phyloP scores from a whole-genome alignment of 805 yeast species.

The Sugiyamaella qingdaonensis region DNA sequence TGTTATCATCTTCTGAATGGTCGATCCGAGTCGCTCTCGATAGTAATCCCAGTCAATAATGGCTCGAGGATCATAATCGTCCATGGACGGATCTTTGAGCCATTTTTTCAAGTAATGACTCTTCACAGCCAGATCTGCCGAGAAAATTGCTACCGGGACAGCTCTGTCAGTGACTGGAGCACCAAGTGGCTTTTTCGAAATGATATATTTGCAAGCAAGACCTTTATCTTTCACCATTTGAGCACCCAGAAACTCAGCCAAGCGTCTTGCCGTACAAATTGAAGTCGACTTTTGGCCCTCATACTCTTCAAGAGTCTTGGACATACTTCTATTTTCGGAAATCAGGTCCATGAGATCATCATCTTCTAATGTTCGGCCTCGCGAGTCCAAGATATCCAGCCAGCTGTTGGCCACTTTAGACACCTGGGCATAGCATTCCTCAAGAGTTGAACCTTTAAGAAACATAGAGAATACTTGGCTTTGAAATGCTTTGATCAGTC shows the following conservation, averaged over 20 bases:
- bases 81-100: slow-evolving; percentile 74
- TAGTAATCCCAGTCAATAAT: slow-evolving; percentile 94
- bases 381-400: slow-evolving; percentile 87
- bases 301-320: slow-evolving; percentile 84
- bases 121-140: slow-evolving; percentile 71
- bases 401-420: slow-evolving; percentile 92
- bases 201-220: slow-evolving; percentile 88
- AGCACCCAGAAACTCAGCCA: slow-evolving; percentile 92
- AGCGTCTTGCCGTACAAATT: slow-evolving; percentile 87
- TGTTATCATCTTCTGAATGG: slow-evolving; percentile 88
- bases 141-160: slow-evolving; percentile 90
- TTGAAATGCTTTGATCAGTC: slow-evolving; percentile 89
- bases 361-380: slow-evolving; percentile 83
- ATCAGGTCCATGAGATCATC: slow-evolving; percentile 91
- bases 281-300: slow-evolving; percentile 90
- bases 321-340: slow-evolving; percentile 95
- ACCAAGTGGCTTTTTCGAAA: slow-evolving; percentile 73
- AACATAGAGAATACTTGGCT: slow-evolving; percentile 89
- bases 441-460: slow-evolving; percentile 76
- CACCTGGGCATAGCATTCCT: slow-evolving; percentile 79
- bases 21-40: slow-evolving; percentile 84
- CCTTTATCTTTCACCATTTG: slow-evolving; percentile 97
- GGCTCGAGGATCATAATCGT: slow-evolving; percentile 78
- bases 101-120: slow-evolving; percentile 72
- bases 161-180: slow-evolving; percentile 97